A percentile compares a stretch with the other conserved stretches of the same genome.
phyloP scores from a whole-genome alignment of 2,329 filamentous ascomycete species.

The Cladosporium sp. region DNA sequence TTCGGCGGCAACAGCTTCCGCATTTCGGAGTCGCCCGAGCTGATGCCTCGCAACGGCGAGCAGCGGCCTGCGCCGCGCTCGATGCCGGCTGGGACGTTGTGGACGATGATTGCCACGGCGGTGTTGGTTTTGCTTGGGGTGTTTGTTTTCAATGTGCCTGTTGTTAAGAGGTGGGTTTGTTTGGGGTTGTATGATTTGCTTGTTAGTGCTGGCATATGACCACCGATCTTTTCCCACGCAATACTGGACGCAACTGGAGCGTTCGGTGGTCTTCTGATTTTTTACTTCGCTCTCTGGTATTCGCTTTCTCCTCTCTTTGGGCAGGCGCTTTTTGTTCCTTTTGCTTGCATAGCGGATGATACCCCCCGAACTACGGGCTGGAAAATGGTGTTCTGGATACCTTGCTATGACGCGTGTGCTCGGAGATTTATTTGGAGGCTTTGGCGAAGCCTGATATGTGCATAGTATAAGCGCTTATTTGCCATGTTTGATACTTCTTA shows the following conservation, averaged over 20 bases:
- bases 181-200: constrained; percentile 16
- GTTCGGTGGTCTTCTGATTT: too few species aligned
- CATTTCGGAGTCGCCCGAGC: constrained; percentile 22
- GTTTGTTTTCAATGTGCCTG: not conserved
- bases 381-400: constrained; percentile 3
- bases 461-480: not conserved
- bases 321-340: not conserved
- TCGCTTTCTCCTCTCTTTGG: not conserved
- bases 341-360: constrained; percentile 15
- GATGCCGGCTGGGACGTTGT: not conserved
- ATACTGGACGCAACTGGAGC: not conserved
- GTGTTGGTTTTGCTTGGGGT: not conserved
- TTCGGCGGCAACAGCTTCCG: constrained; percentile 26
- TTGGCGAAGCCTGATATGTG: not conserved
- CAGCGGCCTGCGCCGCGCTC: not conserved
- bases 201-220: not conserved
- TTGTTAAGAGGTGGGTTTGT: constrained; percentile 13
- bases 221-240: not conserved
- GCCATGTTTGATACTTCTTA: not conserved
- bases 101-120: constrained; percentile 7
- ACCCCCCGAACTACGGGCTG: constrained; percentile 8
- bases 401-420: not conserved
- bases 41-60: not conserved
- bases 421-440: not conserved
- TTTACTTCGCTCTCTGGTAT: not conserved